Conservation (phyloP, 345 rosid species). For the Toxicodendron radicans region DNA sequence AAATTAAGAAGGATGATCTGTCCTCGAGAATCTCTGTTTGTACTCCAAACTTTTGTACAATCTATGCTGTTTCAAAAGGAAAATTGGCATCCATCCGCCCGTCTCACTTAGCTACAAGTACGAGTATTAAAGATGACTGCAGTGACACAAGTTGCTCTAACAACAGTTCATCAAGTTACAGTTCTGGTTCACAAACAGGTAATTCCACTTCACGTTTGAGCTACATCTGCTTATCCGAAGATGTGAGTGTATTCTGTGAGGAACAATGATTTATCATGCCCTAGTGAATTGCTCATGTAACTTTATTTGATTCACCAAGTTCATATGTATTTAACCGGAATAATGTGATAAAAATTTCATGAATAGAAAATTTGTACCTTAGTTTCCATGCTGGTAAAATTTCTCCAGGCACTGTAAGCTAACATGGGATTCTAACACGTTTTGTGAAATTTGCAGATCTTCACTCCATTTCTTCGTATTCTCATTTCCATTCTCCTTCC, state of each 20-base stretch:
- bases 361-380: not conserved
- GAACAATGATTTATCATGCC: not conserved
- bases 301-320: not conserved
- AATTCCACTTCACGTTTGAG: constrained; percentile 9
- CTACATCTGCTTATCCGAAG: not conserved
- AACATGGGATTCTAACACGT: not conserved
- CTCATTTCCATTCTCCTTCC: constrained; percentile 49
- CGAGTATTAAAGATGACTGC: constrained; percentile 45
- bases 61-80: constrained; percentile 74
- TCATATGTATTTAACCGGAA: not conserved
- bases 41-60: constrained; percentile 71
- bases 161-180: constrained; percentile 39
- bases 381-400: not conserved
- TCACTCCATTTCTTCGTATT: constrained; percentile 40
- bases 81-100: constrained; percentile 77
- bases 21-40: constrained; percentile 61
- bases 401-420: not conserved
- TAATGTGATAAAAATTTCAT: not conserved
- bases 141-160: constrained; percentile 47
- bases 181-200: constrained; percentile 52
- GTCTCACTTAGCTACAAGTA: constrained; percentile 54
- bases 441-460: constrained; percentile 35
- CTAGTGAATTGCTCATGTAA: not conserved
- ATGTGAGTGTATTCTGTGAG: not conserved
- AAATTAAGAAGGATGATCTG: constrained; percentile 45